phyloP scores from a whole-genome alignment of 768 basidiomycete genomes.

The Sutorius australiensis region DNA sequence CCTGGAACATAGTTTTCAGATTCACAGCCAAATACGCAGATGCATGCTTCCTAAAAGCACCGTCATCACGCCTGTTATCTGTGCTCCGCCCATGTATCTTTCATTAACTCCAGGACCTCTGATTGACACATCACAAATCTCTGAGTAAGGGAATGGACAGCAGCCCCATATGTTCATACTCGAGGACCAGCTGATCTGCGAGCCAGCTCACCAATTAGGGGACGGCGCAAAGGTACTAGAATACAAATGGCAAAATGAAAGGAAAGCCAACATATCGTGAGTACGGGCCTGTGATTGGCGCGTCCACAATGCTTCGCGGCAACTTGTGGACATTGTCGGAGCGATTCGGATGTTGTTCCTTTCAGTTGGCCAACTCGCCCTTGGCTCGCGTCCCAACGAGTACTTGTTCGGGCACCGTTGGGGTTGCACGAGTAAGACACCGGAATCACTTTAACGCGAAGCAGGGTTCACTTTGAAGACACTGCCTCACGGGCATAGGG shows the following conservation, averaged over 20 bases:
- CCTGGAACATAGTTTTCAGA: background rate
- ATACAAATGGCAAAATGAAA: background rate
- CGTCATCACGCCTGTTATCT: background rate
- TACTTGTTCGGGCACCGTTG: background rate
- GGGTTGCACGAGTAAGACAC: background rate
- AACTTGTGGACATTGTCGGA: background rate
- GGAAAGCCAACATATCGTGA: background rate
- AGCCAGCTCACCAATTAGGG: background rate
- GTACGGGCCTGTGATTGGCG: background rate
- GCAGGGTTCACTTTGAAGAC: background rate
- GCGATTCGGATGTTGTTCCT: background rate
- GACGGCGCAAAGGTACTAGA: background rate
- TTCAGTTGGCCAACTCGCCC: background rate
- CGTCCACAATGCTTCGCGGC: slow-evolving; percentile 1
- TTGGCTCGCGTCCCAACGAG: too few relatives aligned
- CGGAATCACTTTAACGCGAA: background rate
- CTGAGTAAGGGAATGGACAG: background rate
- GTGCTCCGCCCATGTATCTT: background rate
- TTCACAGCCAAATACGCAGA: background rate
- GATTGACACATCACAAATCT: background rate
- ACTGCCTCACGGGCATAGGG: background rate
- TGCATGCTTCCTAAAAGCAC: background rate
- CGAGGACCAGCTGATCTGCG: background rate
- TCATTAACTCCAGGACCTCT: background rate
- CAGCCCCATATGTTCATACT: slow-evolving; percentile 2